Percentiles rank a stretch among this genome's conserved stretches.
Conservation (phyloP, 164 flowering plant genomes). For the Tinospora cordifolia region DNA sequence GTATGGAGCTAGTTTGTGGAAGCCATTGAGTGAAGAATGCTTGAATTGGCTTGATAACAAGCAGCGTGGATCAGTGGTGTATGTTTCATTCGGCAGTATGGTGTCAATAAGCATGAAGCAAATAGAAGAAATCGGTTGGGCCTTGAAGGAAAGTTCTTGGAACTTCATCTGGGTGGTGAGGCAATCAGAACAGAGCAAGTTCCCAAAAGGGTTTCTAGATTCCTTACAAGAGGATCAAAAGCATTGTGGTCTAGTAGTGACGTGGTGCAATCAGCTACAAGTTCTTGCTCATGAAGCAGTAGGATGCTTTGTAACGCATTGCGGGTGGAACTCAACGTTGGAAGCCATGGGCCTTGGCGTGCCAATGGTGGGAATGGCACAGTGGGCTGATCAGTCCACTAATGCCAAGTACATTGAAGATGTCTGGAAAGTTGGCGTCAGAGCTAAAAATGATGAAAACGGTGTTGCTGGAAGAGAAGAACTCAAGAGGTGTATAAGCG, state of each 20-base stretch:
- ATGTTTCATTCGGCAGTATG: slow-evolving; percentile 25
- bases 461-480: slow-evolving; percentile 24
- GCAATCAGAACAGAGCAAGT: slow-evolving; percentile 1
- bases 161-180: slow-evolving; percentile 28
- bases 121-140: slow-evolving; percentile 25
- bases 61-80: slow-evolving; percentile 18
- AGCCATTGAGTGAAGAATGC: slow-evolving; percentile 17
- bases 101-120: slow-evolving; percentile 11
- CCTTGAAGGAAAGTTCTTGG: slow-evolving; percentile 8
- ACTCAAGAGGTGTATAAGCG: slow-evolving; percentile 16
- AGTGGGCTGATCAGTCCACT: slow-evolving; percentile 46
- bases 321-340: slow-evolving; percentile 50
- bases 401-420: slow-evolving; percentile 44
- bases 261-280: slow-evolving; percentile 36
- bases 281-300: slow-evolving; percentile 29
- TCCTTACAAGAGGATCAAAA: slow-evolving; percentile 3
- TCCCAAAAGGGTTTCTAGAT: not conserved
- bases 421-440: slow-evolving; percentile 37
- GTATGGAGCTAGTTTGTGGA: slow-evolving; percentile 24
- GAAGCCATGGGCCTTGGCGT: slow-evolving; percentile 46
- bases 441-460: slow-evolving; percentile 20
- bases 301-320: slow-evolving; percentile 51
- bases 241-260: slow-evolving; percentile 29
- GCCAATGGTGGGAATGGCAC: slow-evolving; percentile 47
- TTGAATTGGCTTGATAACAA: slow-evolving; percentile 23